Base-by-base conservation (phyloP, 352 stramenopile species). In the Phytophthora ramorum region DNA sequence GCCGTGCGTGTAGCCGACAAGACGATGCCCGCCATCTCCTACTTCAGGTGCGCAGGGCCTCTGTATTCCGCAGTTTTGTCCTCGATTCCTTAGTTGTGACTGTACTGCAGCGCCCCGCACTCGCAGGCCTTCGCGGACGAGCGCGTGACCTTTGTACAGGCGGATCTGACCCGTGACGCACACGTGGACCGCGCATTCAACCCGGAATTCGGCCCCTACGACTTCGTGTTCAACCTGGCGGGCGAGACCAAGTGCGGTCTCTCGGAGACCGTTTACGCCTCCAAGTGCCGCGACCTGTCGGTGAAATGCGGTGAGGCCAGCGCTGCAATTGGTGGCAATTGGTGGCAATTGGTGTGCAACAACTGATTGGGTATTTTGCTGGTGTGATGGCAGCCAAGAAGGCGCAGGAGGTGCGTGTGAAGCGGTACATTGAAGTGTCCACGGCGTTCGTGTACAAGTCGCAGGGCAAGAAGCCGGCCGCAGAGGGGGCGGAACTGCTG, bases 361-460 rank as follows among this genome's bases (percentile, higher is more conserved):
- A 9, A 49, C 28, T 61, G 8, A 57, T n/a, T 6, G 3, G 38
- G n/a, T 13, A 26, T 9, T 38, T 66, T 45, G 28, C 28, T 28
- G 26, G 9, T n/a, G 32, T 60, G 20, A 16, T 5, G n/a, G 38
- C 64, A 82, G 83, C 84, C 32, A 80, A 83, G 48, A 91, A 91
- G 62, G 83, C 80, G 7, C 66, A 85, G 30, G 78, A 84, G 40
- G 54, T 93, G 47, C 73, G 82, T 12, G 79, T 95, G n/a, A 90
- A 89, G 57, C 81, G 85, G 26, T 95, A 84, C 56, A 62, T 96
- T 58, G 89, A 96, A 71, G 85, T 96, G 14, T 96, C 89, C 17
- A 95, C 89, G 20, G 85, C 83, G n/a, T 93, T 93, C 49, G 87
- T 96, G 48, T 96, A 96, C 81, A 95, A 93, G 63, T 94, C 87